Evolutionary conservation across 768 basidiomycete species (phyloP).

Genomic region (Suillus bovinus): DNA sequence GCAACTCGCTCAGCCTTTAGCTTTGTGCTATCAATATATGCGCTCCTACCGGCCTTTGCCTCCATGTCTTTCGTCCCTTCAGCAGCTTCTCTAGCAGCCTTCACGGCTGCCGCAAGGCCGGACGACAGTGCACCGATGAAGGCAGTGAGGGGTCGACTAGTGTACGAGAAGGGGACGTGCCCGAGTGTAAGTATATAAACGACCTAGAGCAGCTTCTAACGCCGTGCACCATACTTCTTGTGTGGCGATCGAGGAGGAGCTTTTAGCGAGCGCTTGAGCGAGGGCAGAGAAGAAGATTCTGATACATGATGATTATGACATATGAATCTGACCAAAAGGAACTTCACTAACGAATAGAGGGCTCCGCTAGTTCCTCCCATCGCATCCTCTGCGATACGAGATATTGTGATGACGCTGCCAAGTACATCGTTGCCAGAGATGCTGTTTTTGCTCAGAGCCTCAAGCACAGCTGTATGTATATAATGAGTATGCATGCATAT

Average conservation of each 20-base stretch:
- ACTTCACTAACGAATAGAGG: slow-evolving; percentile 73
- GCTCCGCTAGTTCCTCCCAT: slow-evolving; percentile 96
- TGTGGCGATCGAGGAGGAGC: slow-evolving; percentile 33
- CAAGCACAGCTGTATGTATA: slow-evolving; percentile 52
- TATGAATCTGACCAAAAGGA: neutral
- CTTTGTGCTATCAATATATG: slow-evolving; percentile 75
- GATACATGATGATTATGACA: neutral
- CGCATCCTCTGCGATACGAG: slow-evolving; percentile 73
- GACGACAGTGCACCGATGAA: slow-evolving; percentile 49
- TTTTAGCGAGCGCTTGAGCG: slow-evolving; percentile 64
- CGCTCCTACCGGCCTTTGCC: slow-evolving; percentile 87
- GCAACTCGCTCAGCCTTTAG: slow-evolving; percentile 63
- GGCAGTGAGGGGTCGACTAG: slow-evolving; percentile 89
- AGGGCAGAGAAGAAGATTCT: slow-evolving; percentile 93
- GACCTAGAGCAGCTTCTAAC: slow-evolving; percentile 54
- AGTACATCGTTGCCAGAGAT: slow-evolving; percentile 68
- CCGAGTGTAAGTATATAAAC: slow-evolving; percentile 80
- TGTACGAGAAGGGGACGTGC: slow-evolving; percentile 90
- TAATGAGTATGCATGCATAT: slow-evolving; percentile 1
- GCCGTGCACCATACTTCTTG: slow-evolving; percentile 61
- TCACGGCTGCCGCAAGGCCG: slow-evolving; percentile 54
- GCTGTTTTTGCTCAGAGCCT: slow-evolving; percentile 51
- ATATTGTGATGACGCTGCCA: slow-evolving; percentile 62
- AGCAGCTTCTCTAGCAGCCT: slow-evolving; percentile 63
- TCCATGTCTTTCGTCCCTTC: slow-evolving; percentile 72